Percentiles rank a stretch among this genome's conserved stretches.
These are phyloP conservation scores for Holtermanniella nyarrowii DNA, from an alignment of 768 basidiomycete genomes.

Conservation along the genomic window DNA sequence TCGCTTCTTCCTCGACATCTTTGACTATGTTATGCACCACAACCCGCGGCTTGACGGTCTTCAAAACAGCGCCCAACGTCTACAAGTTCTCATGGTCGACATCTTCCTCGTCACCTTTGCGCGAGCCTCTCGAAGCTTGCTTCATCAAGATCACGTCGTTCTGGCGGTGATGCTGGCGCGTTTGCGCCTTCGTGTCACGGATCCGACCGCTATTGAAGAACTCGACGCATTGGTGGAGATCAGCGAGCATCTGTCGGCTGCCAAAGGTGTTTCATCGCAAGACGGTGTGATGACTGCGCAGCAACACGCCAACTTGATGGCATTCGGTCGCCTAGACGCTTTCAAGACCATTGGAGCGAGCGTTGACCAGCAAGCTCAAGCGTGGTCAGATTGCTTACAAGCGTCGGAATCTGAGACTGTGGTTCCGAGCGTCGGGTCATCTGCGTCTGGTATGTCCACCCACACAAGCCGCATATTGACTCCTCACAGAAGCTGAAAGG, in stretches of 20 bases:
- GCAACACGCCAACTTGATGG: constrained; percentile 20
- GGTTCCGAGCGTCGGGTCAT: constrained; percentile 71
- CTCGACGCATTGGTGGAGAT: constrained; percentile 87
- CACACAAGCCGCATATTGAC: too few relatives aligned
- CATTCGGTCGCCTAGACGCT: background rate
- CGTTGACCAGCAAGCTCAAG: constrained; percentile 52
- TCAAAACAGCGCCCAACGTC: constrained; percentile 59
- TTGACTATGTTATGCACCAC: constrained; percentile 83
- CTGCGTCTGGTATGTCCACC: constrained; percentile 52
- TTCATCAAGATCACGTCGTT: constrained; percentile 83
- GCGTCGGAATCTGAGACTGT: constrained; percentile 56
- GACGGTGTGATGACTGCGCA: background rate
- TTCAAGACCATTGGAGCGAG: constrained; percentile 52
- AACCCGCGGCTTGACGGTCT: constrained; percentile 81
- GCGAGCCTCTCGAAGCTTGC: constrained; percentile 77
- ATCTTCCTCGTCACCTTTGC: constrained; percentile 80
- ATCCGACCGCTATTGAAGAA: constrained; percentile 55
- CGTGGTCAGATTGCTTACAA: constrained; percentile 64
- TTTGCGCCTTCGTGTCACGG: constrained; percentile 68
- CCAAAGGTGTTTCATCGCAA: background rate
- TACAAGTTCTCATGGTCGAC: constrained; percentile 71
- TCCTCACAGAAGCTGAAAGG: too few relatives aligned
- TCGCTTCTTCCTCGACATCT: constrained; percentile 95
- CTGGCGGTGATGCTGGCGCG: constrained; percentile 82
- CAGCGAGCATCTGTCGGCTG: constrained; percentile 46